Evolutionary conservation across 2,329 filamentous ascomycete genomes (phyloP).

Genomic region (Phyllosticta citribraziliensis): DNA sequence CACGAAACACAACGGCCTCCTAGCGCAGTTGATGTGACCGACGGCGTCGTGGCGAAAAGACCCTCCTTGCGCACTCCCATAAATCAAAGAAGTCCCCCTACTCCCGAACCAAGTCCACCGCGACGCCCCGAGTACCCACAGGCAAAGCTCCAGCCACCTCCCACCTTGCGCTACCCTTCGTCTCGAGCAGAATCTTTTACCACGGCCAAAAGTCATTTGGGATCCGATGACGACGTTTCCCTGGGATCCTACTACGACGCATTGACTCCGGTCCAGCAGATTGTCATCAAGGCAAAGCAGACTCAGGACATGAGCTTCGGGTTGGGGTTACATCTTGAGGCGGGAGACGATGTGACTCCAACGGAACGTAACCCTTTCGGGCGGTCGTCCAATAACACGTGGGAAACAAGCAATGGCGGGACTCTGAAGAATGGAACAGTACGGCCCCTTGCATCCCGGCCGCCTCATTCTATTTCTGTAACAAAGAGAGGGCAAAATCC

Average conservation of each 20-base stretch:
- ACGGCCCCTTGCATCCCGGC: constrained; percentile 13
- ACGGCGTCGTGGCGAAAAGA: constrained; percentile 29
- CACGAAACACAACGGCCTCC: constrained; percentile 21
- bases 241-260: constrained; percentile 20
- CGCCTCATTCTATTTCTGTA: neutral
- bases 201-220: constrained; percentile 34
- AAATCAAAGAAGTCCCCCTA: constrained; percentile 30
- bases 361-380: constrained; percentile 15
- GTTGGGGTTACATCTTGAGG: constrained; percentile 27
- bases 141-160: constrained; percentile 12
- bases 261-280: constrained; percentile 17
- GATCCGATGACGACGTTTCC: constrained; percentile 24
- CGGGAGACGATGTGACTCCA: constrained; percentile 22
- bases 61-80: constrained; percentile 32
- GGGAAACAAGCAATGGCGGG: constrained; percentile 13
- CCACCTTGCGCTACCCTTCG: constrained; percentile 28
- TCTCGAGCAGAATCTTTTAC: constrained; percentile 37
- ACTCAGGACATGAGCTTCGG: constrained; percentile 16
- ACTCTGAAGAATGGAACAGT: constrained; percentile 35
- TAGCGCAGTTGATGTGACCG: constrained; percentile 26
- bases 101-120: constrained; percentile 29
- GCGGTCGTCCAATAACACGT: neutral
- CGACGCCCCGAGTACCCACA: constrained; percentile 16
- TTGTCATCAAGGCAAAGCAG: constrained; percentile 14
- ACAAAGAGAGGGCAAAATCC: constrained; percentile 19